Base-by-base conservation (phyloP, 352 stramenopile genomes). In the Hyaloperonospora arabidopsidis region DNA sequence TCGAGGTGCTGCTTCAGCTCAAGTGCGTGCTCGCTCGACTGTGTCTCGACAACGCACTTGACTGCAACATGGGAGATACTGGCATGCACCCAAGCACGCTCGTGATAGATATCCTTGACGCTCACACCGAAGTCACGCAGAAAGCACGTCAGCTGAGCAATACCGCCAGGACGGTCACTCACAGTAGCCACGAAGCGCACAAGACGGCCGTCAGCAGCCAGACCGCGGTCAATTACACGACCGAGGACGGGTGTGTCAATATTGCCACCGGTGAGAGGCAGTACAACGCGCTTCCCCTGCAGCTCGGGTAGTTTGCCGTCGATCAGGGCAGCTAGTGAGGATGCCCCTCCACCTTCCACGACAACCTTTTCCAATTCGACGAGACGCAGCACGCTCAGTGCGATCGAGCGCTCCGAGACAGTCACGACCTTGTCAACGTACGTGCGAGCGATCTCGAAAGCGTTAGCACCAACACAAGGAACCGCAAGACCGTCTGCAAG, bases 311-410 rank as follows among this genome's bases (percentile, higher is more conserved):
- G 67, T 28, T 95, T 96, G 43, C 96, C 78, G 32, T 97, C 94
- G 32, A 99, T 89, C 18, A 98, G 68, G 23, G 93, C 91, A 2
- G 96, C 95, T 15, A 98, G 69, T 14, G 95, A 96, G 36, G 89
- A 83, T 10, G 95, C 95, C 34, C 95, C 96, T 54, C 90, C 91
- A 40, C 92, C 95, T 68, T 99, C 96, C 13, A 98, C 95, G 14
- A 98, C 93, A 53, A 98, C 86, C 66, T 98, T 98, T 74, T 99
- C 96, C 63, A 97, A 90, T 67, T 99, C 96, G 35, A 98, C 86
- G 21, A 99, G 78, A 34, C 96, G 81, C 64, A 99, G 68, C 50
- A 98, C 95, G 48, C 93, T 96, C 36, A 98, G 68, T 18, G 92
- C 94, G 61, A 99, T 97, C 45, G 94, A 77, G 25, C 94, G 95